Evolutionary conservation across 2,329 filamentous ascomycete species (phyloP), one percentile per base, ranked within the genome.

Genomic region (Sarocladium brachiariae): DNA sequence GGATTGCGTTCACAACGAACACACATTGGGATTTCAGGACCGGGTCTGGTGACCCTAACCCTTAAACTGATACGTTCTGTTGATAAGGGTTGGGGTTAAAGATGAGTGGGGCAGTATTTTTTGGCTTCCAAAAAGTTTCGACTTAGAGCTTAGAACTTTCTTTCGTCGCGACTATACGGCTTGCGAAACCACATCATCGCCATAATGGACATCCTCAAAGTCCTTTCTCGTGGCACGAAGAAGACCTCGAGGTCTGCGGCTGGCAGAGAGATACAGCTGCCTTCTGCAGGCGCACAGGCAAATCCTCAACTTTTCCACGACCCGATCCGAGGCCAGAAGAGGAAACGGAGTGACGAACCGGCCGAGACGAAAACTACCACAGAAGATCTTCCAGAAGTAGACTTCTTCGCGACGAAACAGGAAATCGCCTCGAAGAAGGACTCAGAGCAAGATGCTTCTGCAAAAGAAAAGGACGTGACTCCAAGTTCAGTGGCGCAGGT

Each of bases 271-370:
- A 59, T 69, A 2, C 76, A 73, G 51, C 70, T 86, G 27, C 84
- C 85, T 6, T 87, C 84, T 3, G 79, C 80, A 49, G 84, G 84
- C 54, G 78, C 76, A 19, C 72, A 72, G 54, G 69, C 77, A 38
- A 85, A 85, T 58, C 84, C 86, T 8, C 86, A 89, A 65, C 76
- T 89, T 27, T 89, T 80, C 67, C 76, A 84, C 67, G 80, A 83
- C 60, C 63, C 74, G 14, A 67, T 75, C 21, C 66, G 68, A 50
- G 63, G 68, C 51, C 72, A 75, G 57, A 83, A 82, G 68, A 72
- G 80, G 56, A 84, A 84, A 66, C 70, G 78, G 50, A 69, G 57
- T 27, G 59, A 55, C 34, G 64, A 65, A 10, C 73, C 73, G 19
- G 63, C 58, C 58, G 66, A 51, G 55, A 55, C 38, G 46, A 58